Evolutionary conservation across 73 alveolate genomes (phyloP), one percentile per base, ranked within the genome.

Genomic region (Paramecium caudatum): DNA sequence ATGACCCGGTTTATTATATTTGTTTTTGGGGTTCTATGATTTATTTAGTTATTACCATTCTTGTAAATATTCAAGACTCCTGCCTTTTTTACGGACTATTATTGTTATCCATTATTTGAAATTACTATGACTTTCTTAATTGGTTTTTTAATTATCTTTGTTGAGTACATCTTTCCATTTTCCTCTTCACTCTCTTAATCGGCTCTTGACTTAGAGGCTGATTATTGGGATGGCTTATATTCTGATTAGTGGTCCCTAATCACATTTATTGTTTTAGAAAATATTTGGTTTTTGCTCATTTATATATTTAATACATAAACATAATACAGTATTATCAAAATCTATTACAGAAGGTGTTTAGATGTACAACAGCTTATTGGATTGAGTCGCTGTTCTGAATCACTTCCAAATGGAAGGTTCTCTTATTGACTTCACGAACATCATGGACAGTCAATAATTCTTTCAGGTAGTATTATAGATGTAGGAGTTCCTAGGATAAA

Each of bases 221-320:
- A 55, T 55, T 55, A 55, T 21, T 55, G 30, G 30, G 80, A 55
- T 19, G 80, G 80, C 45, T 55, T 55, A 55, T 55, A 55, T 55
- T 55, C 80, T 9, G 23, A 55, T 55, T 21, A 27, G 30, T 55
- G 80, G 30, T 55, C 80, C n/a, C 80, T 23, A 2, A 55, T 55
- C 4, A 17, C 30, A 23, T 23, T 55, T 10, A 55, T 55, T 12
- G 46, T 55, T 43, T 55, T 55, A 10, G 80, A 55, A 23, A 55
- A 55, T 23, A 55, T 55, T 16, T 55, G 80, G 30, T 55, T 55
- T 5, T 8, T 55, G 3, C 37, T 55, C 80, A 55, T 55, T 55
- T 10, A 43, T 27, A 55, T 55, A 55, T 23, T 6, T 25, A 17
- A 23, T 19, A 3, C 43, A 55, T 55, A 55, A 55, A 55, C 46